Evolutionary conservation across 148 eudicot genomes (phyloP), one percentile per base, ranked within the genome.

Genomic region (Dysphania ambrosioides): DNA sequence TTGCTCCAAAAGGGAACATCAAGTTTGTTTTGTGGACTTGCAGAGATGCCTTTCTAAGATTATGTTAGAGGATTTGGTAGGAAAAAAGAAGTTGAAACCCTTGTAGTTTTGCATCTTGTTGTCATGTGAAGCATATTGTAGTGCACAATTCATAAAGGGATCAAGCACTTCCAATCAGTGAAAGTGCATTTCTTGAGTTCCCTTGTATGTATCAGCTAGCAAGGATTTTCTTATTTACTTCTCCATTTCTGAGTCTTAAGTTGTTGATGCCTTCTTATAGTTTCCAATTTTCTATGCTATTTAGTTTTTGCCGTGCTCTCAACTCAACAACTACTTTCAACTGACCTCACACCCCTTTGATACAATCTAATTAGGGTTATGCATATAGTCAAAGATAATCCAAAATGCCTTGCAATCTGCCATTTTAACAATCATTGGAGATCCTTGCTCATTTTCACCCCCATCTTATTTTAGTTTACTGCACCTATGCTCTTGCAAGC

Each of bases 21-120:
- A n/a, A 66, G 7, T 66, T 38, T 40, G 19, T 66, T 66, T 31
- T 9, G 8, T 66, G 49, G 70, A 66, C 30, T 66, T 66, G 70
- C 18, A 11, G 16, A 11, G 16, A 51, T 49, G 61, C 58, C 41
- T 70, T 51, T 70, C 8, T 70, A 44, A 29, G 36, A 47, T 29
- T 29, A 6, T 30, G 59, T 47, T 44, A 26, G 36, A 24, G 72
- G 23, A 29, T n/a, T n/a, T 42, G 72, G 35, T 24, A 6, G 66
- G 55, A 65, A 62, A 34, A 72, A 72, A 47, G 49, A 57, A 19
- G 36, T 58, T 30, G 3, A 70, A 11, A 49, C 34, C 11, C 58
- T 44, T 49, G 57, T 27, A 6, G 21, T 42, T 29, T 21, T 27
- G 51, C 41, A 34, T 61, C 23, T 29, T 40, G 66, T 30, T 23